Evolutionary conservation across 2,329 filamentous ascomycete species (phyloP).

Genomic region (Exutisphaerella laricina): DNA sequence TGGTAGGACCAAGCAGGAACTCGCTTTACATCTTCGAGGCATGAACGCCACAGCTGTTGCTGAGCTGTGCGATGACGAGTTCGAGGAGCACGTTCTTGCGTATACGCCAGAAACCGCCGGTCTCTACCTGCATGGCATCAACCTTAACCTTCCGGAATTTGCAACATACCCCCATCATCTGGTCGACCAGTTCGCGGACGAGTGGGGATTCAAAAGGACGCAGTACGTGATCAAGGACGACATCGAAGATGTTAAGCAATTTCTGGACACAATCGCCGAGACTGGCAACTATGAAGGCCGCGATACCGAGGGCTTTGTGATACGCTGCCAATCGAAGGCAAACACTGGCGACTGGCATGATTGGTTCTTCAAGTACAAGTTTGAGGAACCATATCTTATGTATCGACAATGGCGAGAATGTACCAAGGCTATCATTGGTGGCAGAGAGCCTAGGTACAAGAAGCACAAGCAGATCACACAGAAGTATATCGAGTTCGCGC

Average conservation of each 20-base stretch:
- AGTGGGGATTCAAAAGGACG: conserved; percentile 91
- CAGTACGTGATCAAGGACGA: conserved; percentile 73
- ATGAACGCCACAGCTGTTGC: conserved; percentile 93
- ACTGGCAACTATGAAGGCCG: conserved; percentile 85
- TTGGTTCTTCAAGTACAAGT: conserved; percentile 99
- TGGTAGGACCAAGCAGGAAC: conserved; percentile 71
- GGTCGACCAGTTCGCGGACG: conserved; percentile 84
- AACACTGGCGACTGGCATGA: conserved; percentile 58
- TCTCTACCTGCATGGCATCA: conserved; percentile 92
- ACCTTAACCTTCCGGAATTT: conserved; percentile 90
- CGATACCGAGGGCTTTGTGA: conserved; percentile 94
- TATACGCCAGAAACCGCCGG: conserved; percentile 79
- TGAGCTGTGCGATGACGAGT: conserved; percentile 90
- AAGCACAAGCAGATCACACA: conserved; percentile 89
- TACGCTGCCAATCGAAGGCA: conserved; percentile 68
- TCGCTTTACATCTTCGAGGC: conserved; percentile 67
- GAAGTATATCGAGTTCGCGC: conserved; percentile 80
- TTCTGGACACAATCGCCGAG: conserved; percentile 79
- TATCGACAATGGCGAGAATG: conserved; percentile 98
- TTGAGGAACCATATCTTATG: conserved; percentile 97
- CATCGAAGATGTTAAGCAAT: conserved; percentile 65
- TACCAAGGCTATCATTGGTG: conserved; percentile 79
- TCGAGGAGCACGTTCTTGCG: conserved; percentile 93
- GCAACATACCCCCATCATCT: conserved; percentile 73
- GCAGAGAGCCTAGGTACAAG: conserved; percentile 67